Conservation (phyloP, 2,329 filamentous ascomycete genomes). For the Penicillium sp. region DNA sequence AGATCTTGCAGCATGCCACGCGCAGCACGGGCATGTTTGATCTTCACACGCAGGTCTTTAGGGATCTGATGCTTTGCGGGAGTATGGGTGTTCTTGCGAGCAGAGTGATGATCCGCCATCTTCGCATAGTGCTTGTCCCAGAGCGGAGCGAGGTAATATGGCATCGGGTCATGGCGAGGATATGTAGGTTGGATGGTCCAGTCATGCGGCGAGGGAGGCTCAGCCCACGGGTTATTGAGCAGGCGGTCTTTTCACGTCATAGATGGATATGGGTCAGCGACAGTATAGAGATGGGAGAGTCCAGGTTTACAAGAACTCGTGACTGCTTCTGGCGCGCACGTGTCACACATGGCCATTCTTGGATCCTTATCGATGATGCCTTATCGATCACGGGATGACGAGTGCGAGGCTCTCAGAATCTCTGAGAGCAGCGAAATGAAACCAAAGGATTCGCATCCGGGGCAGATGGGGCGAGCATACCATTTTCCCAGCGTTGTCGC, state of each 20-base stretch:
- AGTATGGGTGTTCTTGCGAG: constrained; percentile 37
- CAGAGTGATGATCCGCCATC: constrained; percentile 30
- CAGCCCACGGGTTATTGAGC: constrained; percentile 75
- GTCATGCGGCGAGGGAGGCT: constrained; percentile 75
- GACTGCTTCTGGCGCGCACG: too few species aligned
- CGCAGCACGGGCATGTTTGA: constrained; percentile 74
- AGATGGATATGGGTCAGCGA: too few species aligned
- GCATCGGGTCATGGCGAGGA: constrained; percentile 64
- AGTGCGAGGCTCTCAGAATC: too few species aligned
- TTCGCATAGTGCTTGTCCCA: constrained; percentile 62
- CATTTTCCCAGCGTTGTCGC: constrained; percentile 90
- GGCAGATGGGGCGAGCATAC: constrained; percentile 43
- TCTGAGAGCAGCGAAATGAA: too few species aligned
- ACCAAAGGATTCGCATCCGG: neutral
- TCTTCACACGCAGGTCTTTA: constrained; percentile 69
- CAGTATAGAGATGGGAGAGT: too few species aligned
- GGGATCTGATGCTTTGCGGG: constrained; percentile 53
- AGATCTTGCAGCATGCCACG: constrained; percentile 74
- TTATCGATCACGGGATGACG: too few species aligned
- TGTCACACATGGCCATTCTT: too few species aligned
- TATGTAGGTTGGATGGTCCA: constrained; percentile 80
- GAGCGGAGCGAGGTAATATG: constrained; percentile 80
- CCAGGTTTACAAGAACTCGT: too few species aligned
- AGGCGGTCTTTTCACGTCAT: constrained; percentile 61
- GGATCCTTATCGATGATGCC: too few species aligned